Conservation (phyloP, 2,329 filamentous ascomycete species). For the Monilinia laxa region DNA sequence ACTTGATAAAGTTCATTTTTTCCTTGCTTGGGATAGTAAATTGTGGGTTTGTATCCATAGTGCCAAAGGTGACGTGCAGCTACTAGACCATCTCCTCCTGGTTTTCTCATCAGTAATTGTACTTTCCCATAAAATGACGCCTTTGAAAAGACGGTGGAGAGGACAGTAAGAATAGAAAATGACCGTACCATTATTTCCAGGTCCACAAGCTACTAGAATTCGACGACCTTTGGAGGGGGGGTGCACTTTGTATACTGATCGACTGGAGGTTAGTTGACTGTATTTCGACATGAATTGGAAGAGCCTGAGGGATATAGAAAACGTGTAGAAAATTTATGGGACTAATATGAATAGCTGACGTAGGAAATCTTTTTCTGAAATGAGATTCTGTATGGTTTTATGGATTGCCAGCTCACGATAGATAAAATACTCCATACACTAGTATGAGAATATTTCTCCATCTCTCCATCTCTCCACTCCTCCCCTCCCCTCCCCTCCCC, state of each 20-base stretch:
- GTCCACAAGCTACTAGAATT: constrained; percentile 87
- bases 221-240: constrained; percentile 68
- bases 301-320: too few relatives aligned
- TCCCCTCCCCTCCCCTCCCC: fast-evolving
- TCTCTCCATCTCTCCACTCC: too few relatives aligned
- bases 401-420: neutral
- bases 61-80: constrained; percentile 88
- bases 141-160: neutral
- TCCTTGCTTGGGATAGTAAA: constrained; percentile 91
- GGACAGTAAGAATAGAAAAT: too few relatives aligned
- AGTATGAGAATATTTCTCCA: too few relatives aligned
- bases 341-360: too few relatives aligned
- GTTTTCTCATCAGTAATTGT: neutral
- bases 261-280: neutral
- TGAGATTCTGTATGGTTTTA: fast-evolving
- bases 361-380: neutral
- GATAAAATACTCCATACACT: neutral
- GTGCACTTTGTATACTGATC: constrained; percentile 76
- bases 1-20: constrained; percentile 90
- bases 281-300: neutral
- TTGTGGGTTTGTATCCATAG: constrained; percentile 83
- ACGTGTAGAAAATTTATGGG: neutral
- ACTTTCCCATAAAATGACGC: neutral
- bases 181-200: constrained; percentile 64
- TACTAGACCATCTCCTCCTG: constrained; percentile 91